These are phyloP conservation scores for Herpetospermum pedunculosum DNA, from an alignment of 306 rosid species.

Conservation along the genomic window DNA sequence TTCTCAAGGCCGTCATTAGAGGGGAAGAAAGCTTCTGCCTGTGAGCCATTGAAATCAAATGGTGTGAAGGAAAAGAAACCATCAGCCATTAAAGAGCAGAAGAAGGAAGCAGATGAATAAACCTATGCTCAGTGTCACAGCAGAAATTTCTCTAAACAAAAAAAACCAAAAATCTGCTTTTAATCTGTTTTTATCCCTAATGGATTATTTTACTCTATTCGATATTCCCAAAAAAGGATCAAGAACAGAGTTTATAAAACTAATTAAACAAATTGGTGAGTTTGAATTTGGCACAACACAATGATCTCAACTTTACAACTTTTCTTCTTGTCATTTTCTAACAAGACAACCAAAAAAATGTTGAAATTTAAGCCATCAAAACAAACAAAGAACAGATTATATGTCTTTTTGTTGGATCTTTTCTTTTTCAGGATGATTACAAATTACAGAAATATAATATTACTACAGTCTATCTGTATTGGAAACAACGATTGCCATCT, in stretches of 20 bases:
- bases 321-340: constrained; percentile 18
- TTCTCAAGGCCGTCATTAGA: neutral
- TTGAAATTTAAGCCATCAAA: constrained; percentile 3
- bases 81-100: constrained; percentile 17
- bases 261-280: neutral
- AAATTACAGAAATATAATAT: neutral
- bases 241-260: neutral
- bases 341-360: neutral
- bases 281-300: neutral
- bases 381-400: neutral
- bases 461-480: neutral
- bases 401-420: neutral
- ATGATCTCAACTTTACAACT: neutral
- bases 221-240: neutral
- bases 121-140: neutral
- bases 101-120: neutral
- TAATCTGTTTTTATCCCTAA: neutral
- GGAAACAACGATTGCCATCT: neutral
- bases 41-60: constrained; percentile 25
- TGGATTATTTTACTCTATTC: neutral
- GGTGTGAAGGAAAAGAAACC: constrained; percentile 22
- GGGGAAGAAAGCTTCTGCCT: constrained; percentile 12
- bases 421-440: neutral
- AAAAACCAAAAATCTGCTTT: neutral
- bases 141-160: neutral